Conservation (phyloP, 352 stramenopile genomes). For the Globisporangium viniferum region DNA sequence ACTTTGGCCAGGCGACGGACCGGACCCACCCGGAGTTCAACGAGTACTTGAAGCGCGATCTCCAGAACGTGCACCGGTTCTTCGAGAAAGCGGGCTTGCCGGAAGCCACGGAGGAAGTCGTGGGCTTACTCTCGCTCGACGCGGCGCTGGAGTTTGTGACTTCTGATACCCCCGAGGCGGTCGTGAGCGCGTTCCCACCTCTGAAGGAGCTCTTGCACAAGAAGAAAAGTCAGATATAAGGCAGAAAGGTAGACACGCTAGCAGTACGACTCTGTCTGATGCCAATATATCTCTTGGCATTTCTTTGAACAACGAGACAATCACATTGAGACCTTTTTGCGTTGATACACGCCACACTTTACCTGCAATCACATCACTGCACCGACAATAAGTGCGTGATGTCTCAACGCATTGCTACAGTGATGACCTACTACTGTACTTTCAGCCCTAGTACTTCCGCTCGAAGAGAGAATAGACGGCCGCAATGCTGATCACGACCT, state of each 20-base stretch:
- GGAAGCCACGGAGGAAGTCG: constrained; percentile 31
- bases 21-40: constrained; percentile 65
- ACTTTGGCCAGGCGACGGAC: constrained; percentile 91
- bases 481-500: constrained; percentile 31
- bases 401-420: neutral
- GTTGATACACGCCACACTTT: neutral
- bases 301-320: neutral
- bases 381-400: neutral
- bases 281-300: neutral
- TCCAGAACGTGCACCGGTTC: constrained; percentile 73
- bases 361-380: neutral
- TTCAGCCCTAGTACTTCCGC: neutral
- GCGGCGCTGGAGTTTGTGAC: constrained; percentile 43
- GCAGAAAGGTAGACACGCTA: neutral
- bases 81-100: constrained; percentile 54
- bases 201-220: constrained; percentile 27
- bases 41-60: constrained; percentile 68
- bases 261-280: neutral
- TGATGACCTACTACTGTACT: neutral
- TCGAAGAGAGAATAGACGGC: constrained; percentile 20
- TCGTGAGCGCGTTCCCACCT: constrained; percentile 27
- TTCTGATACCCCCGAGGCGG: constrained; percentile 23
- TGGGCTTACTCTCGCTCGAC: constrained; percentile 39
- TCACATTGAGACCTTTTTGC: neutral
- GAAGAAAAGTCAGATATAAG: constrained; percentile 20